These are phyloP conservation scores for Chaetomiaceae sp. DNA, from an alignment of 2,329 filamentous ascomycete species.

Conservation along the genomic window DNA sequence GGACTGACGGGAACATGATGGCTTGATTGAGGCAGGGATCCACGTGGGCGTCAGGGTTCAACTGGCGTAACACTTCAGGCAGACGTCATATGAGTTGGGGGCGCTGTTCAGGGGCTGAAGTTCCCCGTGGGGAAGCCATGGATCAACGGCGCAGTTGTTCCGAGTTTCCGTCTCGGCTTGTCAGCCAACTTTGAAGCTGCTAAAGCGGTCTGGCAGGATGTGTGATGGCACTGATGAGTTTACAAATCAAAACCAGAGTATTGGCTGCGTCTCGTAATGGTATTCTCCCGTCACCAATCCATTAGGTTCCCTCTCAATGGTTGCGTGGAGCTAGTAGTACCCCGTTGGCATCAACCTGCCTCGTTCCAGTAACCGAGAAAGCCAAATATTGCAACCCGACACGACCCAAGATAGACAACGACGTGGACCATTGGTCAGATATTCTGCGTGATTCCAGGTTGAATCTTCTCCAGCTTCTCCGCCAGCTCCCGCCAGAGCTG, in stretches of 20 bases:
- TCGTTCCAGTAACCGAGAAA: no score
- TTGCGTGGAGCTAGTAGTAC: no score
- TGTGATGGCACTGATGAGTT: background rate
- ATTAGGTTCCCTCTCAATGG: no score
- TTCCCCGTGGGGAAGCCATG: background rate
- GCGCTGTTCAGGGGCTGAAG: background rate
- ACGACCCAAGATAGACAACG: background rate
- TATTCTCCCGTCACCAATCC: no score
- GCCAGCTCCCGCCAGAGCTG: slow-evolving; percentile 19
- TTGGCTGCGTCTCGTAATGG: no score
- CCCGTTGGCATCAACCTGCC: no score
- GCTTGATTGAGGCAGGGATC: background rate
- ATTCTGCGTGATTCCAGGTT: slow-evolving; percentile 11
- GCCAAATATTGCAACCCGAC: no score
- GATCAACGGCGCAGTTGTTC: no score
- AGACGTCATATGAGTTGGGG: background rate
- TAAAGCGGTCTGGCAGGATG: no score
- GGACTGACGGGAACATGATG: no score
- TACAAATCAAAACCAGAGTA: background rate
- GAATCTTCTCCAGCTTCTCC: slow-evolving; percentile 14
- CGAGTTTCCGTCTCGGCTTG: no score
- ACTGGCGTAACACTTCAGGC: background rate
- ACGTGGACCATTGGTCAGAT: background rate
- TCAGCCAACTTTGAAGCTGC: no score
- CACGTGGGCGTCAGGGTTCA: background rate